Percentiles rank a stretch among this genome's conserved stretches.
These are phyloP conservation scores for Claviceps cyperi DNA, from an alignment of 2,329 filamentous ascomycete genomes.

Conservation along the genomic window DNA sequence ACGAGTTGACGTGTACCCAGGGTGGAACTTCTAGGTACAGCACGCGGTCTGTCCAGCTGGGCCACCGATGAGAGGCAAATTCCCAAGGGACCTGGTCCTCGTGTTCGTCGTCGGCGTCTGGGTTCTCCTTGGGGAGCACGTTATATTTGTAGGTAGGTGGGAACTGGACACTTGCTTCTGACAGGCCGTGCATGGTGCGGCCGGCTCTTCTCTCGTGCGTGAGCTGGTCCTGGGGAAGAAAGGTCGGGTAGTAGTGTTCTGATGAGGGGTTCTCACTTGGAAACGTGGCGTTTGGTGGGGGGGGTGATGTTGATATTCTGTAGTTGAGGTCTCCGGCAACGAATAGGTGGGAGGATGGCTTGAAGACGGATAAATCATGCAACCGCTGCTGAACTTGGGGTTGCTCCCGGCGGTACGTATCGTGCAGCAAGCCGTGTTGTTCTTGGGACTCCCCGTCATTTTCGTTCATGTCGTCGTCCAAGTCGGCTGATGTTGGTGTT, in stretches of 20 bases:
- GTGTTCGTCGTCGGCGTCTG: slow-evolving; percentile 13
- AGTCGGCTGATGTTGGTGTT: slow-evolving; percentile 1
- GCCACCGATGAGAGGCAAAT: slow-evolving; percentile 74
- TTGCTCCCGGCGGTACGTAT: slow-evolving; percentile 21
- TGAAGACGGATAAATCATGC: slow-evolving; percentile 55
- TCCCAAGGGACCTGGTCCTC: slow-evolving; percentile 38
- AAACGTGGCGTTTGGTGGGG: slow-evolving; percentile 46
- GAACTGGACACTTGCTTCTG: slow-evolving; percentile 61
- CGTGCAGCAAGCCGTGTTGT: slow-evolving; percentile 19
- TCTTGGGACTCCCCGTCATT: slow-evolving; percentile 10
- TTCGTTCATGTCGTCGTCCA: slow-evolving; percentile 9
- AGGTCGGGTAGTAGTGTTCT: slow-evolving; percentile 45
- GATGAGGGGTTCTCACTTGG: slow-evolving; percentile 44
- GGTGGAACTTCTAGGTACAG: slow-evolving; percentile 54
- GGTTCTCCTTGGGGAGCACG: slow-evolving; percentile 14
- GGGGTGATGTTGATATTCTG: slow-evolving; percentile 57
- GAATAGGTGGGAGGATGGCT: slow-evolving; percentile 63
- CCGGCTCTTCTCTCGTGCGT: slow-evolving; percentile 53
- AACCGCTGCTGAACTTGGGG: slow-evolving; percentile 28
- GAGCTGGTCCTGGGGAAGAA: slow-evolving; percentile 68
- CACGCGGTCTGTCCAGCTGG: slow-evolving; percentile 87
- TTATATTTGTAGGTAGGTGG: slow-evolving; percentile 91
- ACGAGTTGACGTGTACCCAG: slow-evolving; percentile 28
- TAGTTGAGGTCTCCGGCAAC: slow-evolving; percentile 92
- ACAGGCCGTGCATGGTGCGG: slow-evolving; percentile 62